Conservation (phyloP, 441 rosid species). For the Breynia disticha region DNA sequence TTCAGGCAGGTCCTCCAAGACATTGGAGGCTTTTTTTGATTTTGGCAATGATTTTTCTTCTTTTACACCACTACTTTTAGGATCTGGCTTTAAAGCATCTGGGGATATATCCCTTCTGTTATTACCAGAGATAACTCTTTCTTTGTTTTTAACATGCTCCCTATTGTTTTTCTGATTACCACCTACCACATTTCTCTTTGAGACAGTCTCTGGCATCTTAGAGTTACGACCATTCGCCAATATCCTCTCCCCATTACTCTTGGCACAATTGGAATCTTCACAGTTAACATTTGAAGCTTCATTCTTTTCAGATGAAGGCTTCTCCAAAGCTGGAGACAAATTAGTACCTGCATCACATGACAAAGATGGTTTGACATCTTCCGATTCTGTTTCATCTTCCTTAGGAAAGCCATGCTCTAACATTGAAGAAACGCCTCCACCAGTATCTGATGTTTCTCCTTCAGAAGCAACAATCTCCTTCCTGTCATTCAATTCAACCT, state of each 20-base stretch:
- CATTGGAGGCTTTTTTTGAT: constrained; percentile 28
- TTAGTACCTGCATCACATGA: constrained; percentile 28
- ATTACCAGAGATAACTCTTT: constrained; percentile 20
- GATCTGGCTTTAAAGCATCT: constrained; percentile 21
- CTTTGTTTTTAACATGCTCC: constrained; percentile 34
- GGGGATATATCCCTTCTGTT: constrained; percentile 13
- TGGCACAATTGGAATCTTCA: constrained; percentile 19
- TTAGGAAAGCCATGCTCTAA: constrained; percentile 26
- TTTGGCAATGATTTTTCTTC: constrained; percentile 26
- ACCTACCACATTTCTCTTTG: constrained; percentile 29
- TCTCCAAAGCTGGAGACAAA: constrained; percentile 18
- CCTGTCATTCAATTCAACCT: constrained; percentile 26
- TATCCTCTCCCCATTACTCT: constrained; percentile 30
- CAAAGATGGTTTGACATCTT: constrained; percentile 40
- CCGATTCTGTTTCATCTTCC: constrained; percentile 32
- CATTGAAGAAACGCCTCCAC: constrained; percentile 28
- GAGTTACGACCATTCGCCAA: constrained; percentile 31
- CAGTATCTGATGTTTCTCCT: constrained; percentile 31
- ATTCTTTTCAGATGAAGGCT: constrained; percentile 24
- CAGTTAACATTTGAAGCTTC: constrained; percentile 29
- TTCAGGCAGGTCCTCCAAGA: constrained; percentile 26
- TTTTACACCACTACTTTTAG: constrained; percentile 22
- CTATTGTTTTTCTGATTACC: constrained; percentile 18
- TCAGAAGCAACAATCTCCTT: constrained; percentile 13
- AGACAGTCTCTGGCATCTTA: constrained; percentile 30